Percentiles rank a stretch among this genome's conserved stretches.
Evolutionary conservation across 2,329 filamentous ascomycete genomes (phyloP).

Genomic region (Epichloe sp.): DNA sequence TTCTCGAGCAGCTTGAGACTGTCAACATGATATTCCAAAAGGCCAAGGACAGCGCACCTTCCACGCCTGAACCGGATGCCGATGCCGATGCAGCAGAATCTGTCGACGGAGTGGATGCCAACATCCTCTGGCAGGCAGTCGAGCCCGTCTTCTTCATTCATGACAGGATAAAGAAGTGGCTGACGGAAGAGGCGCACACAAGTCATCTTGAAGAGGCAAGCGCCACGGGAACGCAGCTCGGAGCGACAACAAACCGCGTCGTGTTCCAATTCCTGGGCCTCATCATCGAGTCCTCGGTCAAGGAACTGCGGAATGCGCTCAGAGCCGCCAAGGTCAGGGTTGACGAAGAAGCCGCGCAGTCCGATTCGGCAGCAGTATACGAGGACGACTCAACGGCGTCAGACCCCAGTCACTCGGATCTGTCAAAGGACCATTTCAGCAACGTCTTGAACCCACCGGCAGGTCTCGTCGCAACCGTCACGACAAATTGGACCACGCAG

Average conservation of each 20-base stretch:
- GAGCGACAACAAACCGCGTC: conserved; percentile 79
- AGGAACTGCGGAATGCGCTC: conserved; percentile 62
- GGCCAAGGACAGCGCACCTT: conserved; percentile 10
- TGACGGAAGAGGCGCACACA: conserved; percentile 57
- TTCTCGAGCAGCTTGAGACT: conserved; percentile 15
- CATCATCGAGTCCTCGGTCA: conserved; percentile 78
- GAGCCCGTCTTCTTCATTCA: conserved; percentile 59
- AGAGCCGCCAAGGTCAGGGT: conserved; percentile 26
- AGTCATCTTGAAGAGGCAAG: conserved; percentile 8
- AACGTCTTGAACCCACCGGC: conserved; percentile 40
- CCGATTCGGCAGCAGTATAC: conserved; percentile 44
- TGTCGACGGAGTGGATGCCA: conserved; percentile 8
- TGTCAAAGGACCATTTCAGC: conserved; percentile 70
- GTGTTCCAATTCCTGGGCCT: conserved; percentile 76
- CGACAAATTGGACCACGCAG: conserved; percentile 17
- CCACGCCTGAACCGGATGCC: conserved; percentile 6
- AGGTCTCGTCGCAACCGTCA: conserved; percentile 16
- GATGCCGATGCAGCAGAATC: conserved; percentile 1
- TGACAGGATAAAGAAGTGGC: conserved; percentile 18
- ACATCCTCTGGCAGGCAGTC: conserved; percentile 68
- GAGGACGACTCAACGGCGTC: conserved; percentile 57
- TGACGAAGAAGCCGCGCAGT: conserved; percentile 31
- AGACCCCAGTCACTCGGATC: conserved; percentile 63
- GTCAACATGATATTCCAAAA: conserved; percentile 15
- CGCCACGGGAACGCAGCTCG: conserved; percentile 12